Evolutionary conservation across 768 basidiomycete genomes (phyloP), one percentile per base, ranked within the genome.

Genomic region (Lentinula raphanica): DNA sequence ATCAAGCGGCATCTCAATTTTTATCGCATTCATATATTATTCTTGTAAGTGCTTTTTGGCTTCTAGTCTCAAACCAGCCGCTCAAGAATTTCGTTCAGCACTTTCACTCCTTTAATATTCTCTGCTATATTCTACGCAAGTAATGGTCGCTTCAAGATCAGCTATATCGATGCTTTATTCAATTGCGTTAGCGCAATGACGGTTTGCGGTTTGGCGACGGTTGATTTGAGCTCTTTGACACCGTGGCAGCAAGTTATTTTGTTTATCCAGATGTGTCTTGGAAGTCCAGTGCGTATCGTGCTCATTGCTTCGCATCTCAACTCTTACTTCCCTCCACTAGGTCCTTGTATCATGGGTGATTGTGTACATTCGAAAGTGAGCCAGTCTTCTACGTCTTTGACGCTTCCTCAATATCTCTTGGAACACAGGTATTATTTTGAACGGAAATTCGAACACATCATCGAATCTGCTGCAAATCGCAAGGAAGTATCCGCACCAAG

Each of bases 301-400:
- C 35, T 5, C 29, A 6, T 48, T 17, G 3, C 39, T 40, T 29
- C 49, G 17, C 32, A n/a, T 62, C 50, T 28, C 29, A 35, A 28
- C 49, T 56, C 49, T 38, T 54, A 25, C 50, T 23, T 29, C 25
- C 54, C n/a, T 17, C 17, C 11, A 48, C n/a, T 53, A 92, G 86
- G 83, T 92, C 38, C 65, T 85, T 13, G 82, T 94, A 6, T 92
- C 91, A 0, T 91, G 92, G 87, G 76, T 92, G 58, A 89, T 91
- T 70, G 91, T 96, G 27, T 81, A 85, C 58, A 80, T 87, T 59
- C 80, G 93, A 58, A 85, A 83, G 88, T 89, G 49, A 62, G 79
- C 63, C 40, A 25, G 48, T 54, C 42, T 46, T 25, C 51, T 59
- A 49, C 44, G 3, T 21, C 28, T 11, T 25, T 40, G 32, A n/a